These are phyloP conservation scores for Lachnellula subtilissima DNA, from an alignment of 2,329 filamentous ascomycete species.

Conservation along the genomic window DNA sequence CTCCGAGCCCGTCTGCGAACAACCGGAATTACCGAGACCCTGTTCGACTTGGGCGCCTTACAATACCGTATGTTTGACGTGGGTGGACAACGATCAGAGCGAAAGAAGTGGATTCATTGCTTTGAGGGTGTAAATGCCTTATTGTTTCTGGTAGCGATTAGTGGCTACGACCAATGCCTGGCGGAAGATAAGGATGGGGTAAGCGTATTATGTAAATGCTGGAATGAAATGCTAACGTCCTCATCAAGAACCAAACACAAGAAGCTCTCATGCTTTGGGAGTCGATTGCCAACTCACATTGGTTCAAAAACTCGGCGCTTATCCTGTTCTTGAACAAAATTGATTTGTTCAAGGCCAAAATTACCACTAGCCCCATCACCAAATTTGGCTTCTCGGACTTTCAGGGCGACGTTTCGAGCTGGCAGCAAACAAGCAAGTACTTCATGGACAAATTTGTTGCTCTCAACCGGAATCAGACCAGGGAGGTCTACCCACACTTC, in stretches of 20 bases:
- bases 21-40: slow-evolving; percentile 91
- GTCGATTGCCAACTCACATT: slow-evolving; percentile 79
- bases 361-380: slow-evolving; percentile 64
- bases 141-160: slow-evolving; percentile 90
- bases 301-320: slow-evolving; percentile 76
- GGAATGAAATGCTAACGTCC: slow-evolving; percentile 17
- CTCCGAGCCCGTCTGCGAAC: slow-evolving; percentile 85
- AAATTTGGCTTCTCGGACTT: slow-evolving; percentile 76
- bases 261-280: slow-evolving; percentile 84
- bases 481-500: slow-evolving; percentile 55
- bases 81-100: slow-evolving; percentile 67
- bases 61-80: slow-evolving; percentile 91
- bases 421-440: slow-evolving; percentile 72
- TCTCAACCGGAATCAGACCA: slow-evolving; percentile 59
- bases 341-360: slow-evolving; percentile 76
- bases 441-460: slow-evolving; percentile 78
- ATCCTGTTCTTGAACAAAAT: slow-evolving; percentile 88
- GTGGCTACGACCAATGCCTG: slow-evolving; percentile 92
- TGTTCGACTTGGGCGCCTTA: slow-evolving; percentile 86
- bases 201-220: slow-evolving; percentile 37
- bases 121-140: slow-evolving; percentile 80
- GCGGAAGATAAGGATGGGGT: slow-evolving; percentile 96
- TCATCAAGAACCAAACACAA: slow-evolving; percentile 77
- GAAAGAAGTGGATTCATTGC: slow-evolving; percentile 77
- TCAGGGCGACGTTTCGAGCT: slow-evolving; percentile 64